Evolutionary conservation across 805 yeast species (phyloP).

Genomic region (Spathaspora sp.): DNA sequence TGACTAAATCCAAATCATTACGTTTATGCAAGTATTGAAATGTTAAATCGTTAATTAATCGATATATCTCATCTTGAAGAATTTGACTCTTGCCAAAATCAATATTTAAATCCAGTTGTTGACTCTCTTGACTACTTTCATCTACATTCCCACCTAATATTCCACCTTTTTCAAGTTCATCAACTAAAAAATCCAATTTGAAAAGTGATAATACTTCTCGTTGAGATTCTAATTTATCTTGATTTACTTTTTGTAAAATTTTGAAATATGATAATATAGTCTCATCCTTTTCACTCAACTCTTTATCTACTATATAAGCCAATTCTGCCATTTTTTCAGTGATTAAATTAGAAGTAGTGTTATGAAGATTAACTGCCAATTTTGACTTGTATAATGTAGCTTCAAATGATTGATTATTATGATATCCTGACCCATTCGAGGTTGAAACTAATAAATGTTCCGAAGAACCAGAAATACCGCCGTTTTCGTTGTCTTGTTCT

Average conservation of each 20-base stretch:
- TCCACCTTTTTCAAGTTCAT: conserved; percentile 14
- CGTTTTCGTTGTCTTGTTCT: conserved; percentile 1
- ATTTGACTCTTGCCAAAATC: conserved; percentile 29
- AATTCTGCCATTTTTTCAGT: conserved; percentile 38
- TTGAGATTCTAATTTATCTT: conserved; percentile 26
- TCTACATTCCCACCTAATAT: not conserved
- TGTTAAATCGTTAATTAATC: conserved; percentile 36
- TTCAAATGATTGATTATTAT: conserved; percentile 29
- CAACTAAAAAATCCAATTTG: conserved; percentile 29
- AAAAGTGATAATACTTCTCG: conserved; percentile 23
- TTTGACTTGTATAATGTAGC: conserved; percentile 34
- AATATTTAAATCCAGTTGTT: conserved; percentile 6
- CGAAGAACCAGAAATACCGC: not conserved
- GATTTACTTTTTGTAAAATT: conserved; percentile 18
- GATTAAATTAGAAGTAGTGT: conserved; percentile 27
- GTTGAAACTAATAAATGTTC: not conserved
- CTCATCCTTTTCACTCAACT: conserved; percentile 35
- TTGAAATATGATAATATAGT: conserved; percentile 23
- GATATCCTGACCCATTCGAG: not conserved
- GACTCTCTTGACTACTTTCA: conserved; percentile 14
- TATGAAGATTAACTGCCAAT: conserved; percentile 30
- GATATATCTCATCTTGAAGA: conserved; percentile 38
- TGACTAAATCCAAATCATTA: conserved; percentile 22
- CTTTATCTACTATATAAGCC: conserved; percentile 34
- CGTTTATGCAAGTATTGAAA: conserved; percentile 30